Percentiles rank a stretch among this genome's conserved stretches.
Evolutionary conservation across 768 basidiomycete genomes (phyloP).

Genomic region (Chlorophyllum brunneum): DNA sequence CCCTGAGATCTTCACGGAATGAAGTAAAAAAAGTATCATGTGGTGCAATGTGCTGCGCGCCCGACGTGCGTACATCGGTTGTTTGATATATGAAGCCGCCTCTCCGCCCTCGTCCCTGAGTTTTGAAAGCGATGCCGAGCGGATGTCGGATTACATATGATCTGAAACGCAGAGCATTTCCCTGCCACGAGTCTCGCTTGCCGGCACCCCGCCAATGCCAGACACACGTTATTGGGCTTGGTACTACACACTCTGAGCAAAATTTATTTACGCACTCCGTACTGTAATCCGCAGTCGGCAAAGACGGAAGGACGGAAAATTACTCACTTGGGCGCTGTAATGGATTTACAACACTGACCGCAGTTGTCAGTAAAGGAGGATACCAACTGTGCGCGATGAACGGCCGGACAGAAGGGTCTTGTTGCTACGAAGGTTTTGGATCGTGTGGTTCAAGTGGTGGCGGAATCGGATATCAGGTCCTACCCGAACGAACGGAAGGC

Average conservation of each 20-base stretch:
- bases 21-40: neutral
- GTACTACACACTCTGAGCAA: no score
- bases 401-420: no score
- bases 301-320: neutral
- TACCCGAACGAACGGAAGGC: neutral
- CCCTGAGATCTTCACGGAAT: neutral
- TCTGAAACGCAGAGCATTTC: constrained; percentile 4
- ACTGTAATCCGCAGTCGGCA: constrained; percentile 2
- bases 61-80: neutral
- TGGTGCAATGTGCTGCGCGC: neutral
- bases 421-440: neutral
- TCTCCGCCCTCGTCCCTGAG: neutral
- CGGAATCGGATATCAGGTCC: neutral
- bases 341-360: neutral
- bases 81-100: neutral
- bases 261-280: no score
- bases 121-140: no score
- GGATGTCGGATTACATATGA: no score
- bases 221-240: no score
- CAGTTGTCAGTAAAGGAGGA: neutral
- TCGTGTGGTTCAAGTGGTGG: neutral
- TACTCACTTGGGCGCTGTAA: neutral
- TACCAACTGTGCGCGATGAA: neutral
- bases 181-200: constrained; percentile 6
- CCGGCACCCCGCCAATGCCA: neutral